These are phyloP conservation scores for Pyricularia grisea DNA, from an alignment of 2,329 filamentous ascomycete genomes.

Conservation along the genomic window DNA sequence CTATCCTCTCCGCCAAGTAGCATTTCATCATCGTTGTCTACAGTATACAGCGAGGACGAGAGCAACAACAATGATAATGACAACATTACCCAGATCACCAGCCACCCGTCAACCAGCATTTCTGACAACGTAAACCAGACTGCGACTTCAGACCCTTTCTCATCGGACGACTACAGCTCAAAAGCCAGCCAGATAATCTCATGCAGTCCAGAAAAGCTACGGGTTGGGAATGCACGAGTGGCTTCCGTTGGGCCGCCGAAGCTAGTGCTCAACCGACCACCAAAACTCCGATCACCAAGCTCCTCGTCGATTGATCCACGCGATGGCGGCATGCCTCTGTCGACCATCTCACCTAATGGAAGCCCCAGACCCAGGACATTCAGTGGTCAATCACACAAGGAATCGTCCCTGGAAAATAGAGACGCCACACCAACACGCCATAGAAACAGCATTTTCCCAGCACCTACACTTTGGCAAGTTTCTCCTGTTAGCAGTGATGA, in stretches of 20 bases:
- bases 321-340: neutral
- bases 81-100: conserved; percentile 1
- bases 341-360: neutral
- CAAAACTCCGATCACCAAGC: neutral
- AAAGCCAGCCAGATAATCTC: neutral
- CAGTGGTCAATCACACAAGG: neutral
- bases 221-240: neutral
- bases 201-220: neutral
- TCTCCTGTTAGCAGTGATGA: neutral
- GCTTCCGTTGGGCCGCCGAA: neutral
- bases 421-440: neutral
- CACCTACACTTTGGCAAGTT: neutral
- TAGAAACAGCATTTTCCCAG: conserved; percentile 1
- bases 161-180: neutral
- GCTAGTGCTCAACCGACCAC: neutral
- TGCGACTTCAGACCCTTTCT: neutral
- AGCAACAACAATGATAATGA: conserved; percentile 24
- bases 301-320: neutral
- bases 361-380: neutral
- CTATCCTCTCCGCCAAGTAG: conserved; percentile 30
- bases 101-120: neutral
- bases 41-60: conserved; percentile 46
- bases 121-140: neutral
- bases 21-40: conserved; percentile 44
- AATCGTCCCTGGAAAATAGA: neutral